These are phyloP conservation scores for Termitomyces sp. DNA, from an alignment of 768 basidiomycete genomes.

Conservation along the genomic window DNA sequence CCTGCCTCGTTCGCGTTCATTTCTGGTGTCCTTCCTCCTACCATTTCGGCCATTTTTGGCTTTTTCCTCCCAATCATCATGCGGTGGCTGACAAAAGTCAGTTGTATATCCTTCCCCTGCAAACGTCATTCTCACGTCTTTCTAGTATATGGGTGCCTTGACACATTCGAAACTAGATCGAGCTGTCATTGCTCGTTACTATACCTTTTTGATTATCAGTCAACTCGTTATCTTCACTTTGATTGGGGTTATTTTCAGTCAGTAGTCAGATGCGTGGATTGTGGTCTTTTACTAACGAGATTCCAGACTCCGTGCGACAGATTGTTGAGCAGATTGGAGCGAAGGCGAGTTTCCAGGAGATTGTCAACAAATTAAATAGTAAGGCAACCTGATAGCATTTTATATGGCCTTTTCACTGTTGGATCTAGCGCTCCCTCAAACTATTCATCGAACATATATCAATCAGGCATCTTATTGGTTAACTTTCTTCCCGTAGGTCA, in stretches of 20 bases:
- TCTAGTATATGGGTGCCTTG: conserved; percentile 52
- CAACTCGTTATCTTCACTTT: conserved; percentile 93
- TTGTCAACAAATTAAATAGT: conserved; percentile 42
- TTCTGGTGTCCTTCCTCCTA: conserved; percentile 90
- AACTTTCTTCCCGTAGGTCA: conserved; percentile 85
- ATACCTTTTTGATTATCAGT: conserved; percentile 88
- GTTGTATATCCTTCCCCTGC: conserved; percentile 44
- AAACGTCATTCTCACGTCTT: conserved; percentile 39
- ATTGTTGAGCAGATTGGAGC: conserved; percentile 37
- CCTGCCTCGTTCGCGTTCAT: conserved; percentile 70
- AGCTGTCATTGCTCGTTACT: conserved; percentile 89
- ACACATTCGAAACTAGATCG: conserved; percentile 83
- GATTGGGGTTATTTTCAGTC: conserved; percentile 86
- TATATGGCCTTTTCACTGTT: background rate
- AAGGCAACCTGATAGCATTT: conserved; percentile 13
- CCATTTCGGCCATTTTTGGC: conserved; percentile 83
- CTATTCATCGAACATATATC: conserved; percentile 85
- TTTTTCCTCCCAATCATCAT: conserved; percentile 91
- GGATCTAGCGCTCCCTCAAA: conserved; percentile 52
- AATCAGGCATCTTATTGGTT: conserved; percentile 90
- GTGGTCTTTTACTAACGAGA: background rate
- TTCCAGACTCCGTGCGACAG: conserved; percentile 34
- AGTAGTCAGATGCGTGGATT: conserved; percentile 31
- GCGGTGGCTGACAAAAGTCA: conserved; percentile 74
- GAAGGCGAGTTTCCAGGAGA: conserved; percentile 39